Evolutionary conservation across 768 basidiomycete species (phyloP).

Genomic region (Agaricus bisporus): DNA sequence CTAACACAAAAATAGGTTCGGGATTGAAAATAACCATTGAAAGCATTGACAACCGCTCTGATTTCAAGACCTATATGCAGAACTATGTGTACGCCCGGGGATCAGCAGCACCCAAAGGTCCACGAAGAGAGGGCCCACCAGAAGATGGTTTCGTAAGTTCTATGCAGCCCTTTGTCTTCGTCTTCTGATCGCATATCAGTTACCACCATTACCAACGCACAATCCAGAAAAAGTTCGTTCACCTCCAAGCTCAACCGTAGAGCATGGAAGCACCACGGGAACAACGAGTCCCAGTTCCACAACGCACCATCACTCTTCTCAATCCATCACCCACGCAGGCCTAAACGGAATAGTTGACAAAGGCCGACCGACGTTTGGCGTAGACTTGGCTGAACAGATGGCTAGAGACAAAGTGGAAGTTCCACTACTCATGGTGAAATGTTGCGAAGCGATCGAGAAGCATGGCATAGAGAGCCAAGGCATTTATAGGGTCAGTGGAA

Average conservation of each 20-base stretch:
- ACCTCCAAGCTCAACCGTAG: slow-evolving; percentile 13
- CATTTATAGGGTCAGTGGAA: slow-evolving; percentile 92
- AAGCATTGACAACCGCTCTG: slow-evolving; percentile 87
- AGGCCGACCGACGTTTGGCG: slow-evolving; percentile 82
- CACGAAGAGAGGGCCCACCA: slow-evolving; percentile 79
- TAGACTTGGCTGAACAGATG: slow-evolving; percentile 93
- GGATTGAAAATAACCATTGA: slow-evolving; percentile 87
- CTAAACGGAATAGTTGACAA: slow-evolving; percentile 43
- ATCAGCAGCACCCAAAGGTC: slow-evolving; percentile 52
- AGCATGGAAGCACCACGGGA: neutral
- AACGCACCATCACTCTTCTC: neutral
- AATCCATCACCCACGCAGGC: neutral
- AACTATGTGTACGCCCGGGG: slow-evolving; percentile 92
- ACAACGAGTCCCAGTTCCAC: slow-evolving; percentile 5
- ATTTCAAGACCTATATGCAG: slow-evolving; percentile 97
- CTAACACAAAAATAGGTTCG: slow-evolving; percentile 26
- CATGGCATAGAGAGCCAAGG: slow-evolving; percentile 81
- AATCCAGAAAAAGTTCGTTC: slow-evolving; percentile 17
- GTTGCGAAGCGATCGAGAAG: slow-evolving; percentile 87
- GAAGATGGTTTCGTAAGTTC: slow-evolving; percentile 94
- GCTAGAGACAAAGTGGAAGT: slow-evolving; percentile 85
- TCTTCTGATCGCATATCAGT: slow-evolving; percentile 27
- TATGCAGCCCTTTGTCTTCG: neutral
- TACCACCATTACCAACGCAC: slow-evolving; percentile 53
- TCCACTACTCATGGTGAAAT: slow-evolving; percentile 82